Conservation (phyloP, 2,329 filamentous ascomycete genomes). For the Colletotrichum magnum region DNA sequence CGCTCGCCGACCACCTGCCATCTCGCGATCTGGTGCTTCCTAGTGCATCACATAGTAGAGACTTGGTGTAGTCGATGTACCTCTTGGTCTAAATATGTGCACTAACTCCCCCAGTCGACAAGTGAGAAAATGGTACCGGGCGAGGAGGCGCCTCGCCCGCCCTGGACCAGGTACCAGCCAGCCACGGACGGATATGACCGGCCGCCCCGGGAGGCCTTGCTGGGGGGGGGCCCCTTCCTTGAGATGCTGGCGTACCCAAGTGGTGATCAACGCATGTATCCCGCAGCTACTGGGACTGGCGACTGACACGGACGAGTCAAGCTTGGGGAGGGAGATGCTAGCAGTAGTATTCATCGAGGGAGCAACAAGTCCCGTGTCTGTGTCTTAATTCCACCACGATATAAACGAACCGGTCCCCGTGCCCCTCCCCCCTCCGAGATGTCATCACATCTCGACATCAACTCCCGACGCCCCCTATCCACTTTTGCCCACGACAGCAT, state of each 20-base stretch:
- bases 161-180: constrained; percentile 11
- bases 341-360: no score
- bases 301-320: neutral
- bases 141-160: neutral
- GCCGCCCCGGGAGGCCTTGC: constrained; percentile 19
- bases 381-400: constrained; percentile 10
- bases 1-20: constrained; percentile 24
- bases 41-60: no score
- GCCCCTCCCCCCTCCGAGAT: neutral
- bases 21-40: constrained; percentile 25
- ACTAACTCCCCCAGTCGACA: neutral
- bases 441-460: constrained; percentile 20
- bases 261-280: constrained; percentile 26
- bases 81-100: neutral
- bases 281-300: neutral
- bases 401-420: constrained; percentile 31
- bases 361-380: no score
- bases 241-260: neutral
- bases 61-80: neutral
- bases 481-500: constrained; percentile 15
- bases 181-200: constrained; percentile 29
- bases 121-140: neutral
- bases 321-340: neutral
- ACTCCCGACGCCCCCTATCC: constrained; percentile 10
- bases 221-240: constrained; percentile 6